Evolutionary conservation across 345 rosid species (phyloP), one percentile per base, ranked within the genome.

Genomic region (Kandelia obovata): DNA sequence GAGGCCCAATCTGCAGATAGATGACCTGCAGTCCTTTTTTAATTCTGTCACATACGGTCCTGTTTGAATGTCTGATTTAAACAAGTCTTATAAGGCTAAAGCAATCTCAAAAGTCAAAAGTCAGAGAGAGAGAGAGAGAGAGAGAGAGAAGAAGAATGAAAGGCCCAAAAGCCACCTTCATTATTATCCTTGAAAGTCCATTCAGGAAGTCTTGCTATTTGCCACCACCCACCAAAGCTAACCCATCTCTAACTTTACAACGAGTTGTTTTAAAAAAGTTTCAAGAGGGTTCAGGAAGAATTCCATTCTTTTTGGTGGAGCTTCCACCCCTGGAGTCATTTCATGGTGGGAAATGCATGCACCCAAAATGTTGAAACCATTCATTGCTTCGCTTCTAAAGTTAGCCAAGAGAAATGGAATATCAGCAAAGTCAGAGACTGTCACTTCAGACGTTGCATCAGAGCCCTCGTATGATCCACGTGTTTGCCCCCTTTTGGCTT

Each of bases 321-420:
- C 19, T 58, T 68, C 43, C 57, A 26, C 25, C 56, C 47, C 19
- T 47, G 30, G 37, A 65, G 66, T 67, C 35, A 61, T 67, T 10
- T 53, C 21, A 34, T 67, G 34, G 15, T 3, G 10, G 67, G 7
- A 39, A 53, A 27, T 5, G 37, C 0, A n/a, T 3, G 3, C 17
- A 6, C 46, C 46, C 39, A 57, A 57, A 49, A 37, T 27, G 49
- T 20, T 28, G 9, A 31, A 32, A 15, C 35, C 55, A 30, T 39
- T 64, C 55, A 30, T 39, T 64, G 58, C 46, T 64, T 53, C 28
- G 53, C 27, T 53, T 39, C 46, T 16, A 17, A 56, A 35, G 62
- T 60, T 56, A 25, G 58, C 10, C 9, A 23, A 23, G 58, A 0
- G 46, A 23, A 26, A 23, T 23, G 58, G 27, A 9, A 7, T 55